Conservation (phyloP, 1,139 yeast species). For the Sugiyamaella pinicola region DNA sequence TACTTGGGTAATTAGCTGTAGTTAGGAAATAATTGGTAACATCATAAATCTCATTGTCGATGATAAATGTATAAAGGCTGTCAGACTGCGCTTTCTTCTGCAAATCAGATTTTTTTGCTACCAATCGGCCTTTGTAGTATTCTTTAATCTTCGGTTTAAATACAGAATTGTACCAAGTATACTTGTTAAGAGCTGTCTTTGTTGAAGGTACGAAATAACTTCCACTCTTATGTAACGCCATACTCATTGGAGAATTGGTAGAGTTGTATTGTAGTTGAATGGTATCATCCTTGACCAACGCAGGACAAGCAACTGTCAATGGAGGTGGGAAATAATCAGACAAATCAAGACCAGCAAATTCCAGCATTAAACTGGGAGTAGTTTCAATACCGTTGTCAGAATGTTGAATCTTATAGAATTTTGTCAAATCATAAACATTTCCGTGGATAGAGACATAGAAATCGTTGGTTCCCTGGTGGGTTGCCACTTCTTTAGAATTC, state of each 20-base stretch:
- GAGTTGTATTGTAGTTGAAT: slow-evolving; percentile 39
- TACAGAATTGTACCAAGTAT: slow-evolving; percentile 43
- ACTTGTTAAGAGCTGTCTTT: slow-evolving; percentile 40
- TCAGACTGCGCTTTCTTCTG: slow-evolving; percentile 32
- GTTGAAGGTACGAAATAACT: slow-evolving; percentile 32
- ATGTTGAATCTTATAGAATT: slow-evolving; percentile 46
- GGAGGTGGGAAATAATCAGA: slow-evolving; percentile 48
- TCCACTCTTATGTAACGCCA: slow-evolving; percentile 43
- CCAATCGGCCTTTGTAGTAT: slow-evolving; percentile 46
- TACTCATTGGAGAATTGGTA: slow-evolving; percentile 35
- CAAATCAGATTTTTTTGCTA: slow-evolving; percentile 38
- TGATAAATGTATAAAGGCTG: slow-evolving; percentile 39
- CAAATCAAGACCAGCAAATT: slow-evolving; percentile 45
- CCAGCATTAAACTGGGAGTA: slow-evolving; percentile 38
- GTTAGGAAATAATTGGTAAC: slow-evolving; percentile 45
- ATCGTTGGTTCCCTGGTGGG: slow-evolving; percentile 44
- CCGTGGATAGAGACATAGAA: slow-evolving; percentile 47
- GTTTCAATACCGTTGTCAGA: slow-evolving; percentile 44
- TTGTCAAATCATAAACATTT: slow-evolving; percentile 46
- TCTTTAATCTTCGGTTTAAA: slow-evolving; percentile 42
- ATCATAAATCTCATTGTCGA: slow-evolving; percentile 44
- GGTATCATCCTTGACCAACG: slow-evolving; percentile 40
- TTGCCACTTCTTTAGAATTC: slow-evolving; percentile 42
- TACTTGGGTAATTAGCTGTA: slow-evolving; percentile 26
- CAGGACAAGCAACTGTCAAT: slow-evolving; percentile 45